phyloP scores from a whole-genome alignment of 352 stramenopile genomes.

The Phytophthora agathidicida region DNA sequence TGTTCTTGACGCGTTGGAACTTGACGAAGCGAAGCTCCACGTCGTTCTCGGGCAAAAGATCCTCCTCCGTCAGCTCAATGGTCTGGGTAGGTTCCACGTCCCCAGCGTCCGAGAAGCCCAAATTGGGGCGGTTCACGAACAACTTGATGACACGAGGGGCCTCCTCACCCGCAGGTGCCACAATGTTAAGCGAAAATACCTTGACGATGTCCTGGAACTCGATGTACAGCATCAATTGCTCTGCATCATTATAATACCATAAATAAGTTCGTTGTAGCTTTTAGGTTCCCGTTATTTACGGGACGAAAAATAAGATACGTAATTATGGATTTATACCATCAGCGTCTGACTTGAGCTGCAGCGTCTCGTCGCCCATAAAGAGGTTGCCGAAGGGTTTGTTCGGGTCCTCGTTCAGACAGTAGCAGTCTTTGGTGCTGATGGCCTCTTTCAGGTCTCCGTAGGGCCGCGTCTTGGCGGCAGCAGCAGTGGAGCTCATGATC shows the following conservation, averaged over 20 bases:
- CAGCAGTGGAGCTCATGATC: slow-evolving; percentile 40
- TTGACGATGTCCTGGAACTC: slow-evolving; percentile 86
- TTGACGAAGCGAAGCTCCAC: slow-evolving; percentile 84
- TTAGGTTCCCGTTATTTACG: no score
- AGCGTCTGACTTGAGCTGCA: slow-evolving; percentile 79
- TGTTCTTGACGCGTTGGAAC: slow-evolving; percentile 78
- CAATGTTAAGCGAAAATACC: slow-evolving; percentile 74
- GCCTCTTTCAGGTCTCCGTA: slow-evolving; percentile 68
- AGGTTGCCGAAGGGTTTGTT: slow-evolving; percentile 77
- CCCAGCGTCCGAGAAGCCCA: slow-evolving; percentile 73
- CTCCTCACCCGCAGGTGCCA: slow-evolving; percentile 55
- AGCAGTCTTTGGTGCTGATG: slow-evolving; percentile 69
- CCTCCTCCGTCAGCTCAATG: slow-evolving; percentile 62
- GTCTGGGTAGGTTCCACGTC: slow-evolving; percentile 80
- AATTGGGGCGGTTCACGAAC: slow-evolving; percentile 73
- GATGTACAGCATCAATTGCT: slow-evolving; percentile 84
- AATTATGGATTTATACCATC: slow-evolving; percentile 42
- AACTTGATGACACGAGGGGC: slow-evolving; percentile 72
- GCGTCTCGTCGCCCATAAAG: slow-evolving; percentile 78
- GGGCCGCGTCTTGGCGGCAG: slow-evolving; percentile 42
- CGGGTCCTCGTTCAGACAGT: slow-evolving; percentile 83
- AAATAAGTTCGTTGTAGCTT: neutral
- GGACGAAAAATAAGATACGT: slow-evolving; percentile 4
- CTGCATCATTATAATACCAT: slow-evolving; percentile 29
- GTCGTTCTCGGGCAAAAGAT: slow-evolving; percentile 57